Conservation (phyloP, 169 alveolate species). For the Plasmodium billcollinsi region DNA sequence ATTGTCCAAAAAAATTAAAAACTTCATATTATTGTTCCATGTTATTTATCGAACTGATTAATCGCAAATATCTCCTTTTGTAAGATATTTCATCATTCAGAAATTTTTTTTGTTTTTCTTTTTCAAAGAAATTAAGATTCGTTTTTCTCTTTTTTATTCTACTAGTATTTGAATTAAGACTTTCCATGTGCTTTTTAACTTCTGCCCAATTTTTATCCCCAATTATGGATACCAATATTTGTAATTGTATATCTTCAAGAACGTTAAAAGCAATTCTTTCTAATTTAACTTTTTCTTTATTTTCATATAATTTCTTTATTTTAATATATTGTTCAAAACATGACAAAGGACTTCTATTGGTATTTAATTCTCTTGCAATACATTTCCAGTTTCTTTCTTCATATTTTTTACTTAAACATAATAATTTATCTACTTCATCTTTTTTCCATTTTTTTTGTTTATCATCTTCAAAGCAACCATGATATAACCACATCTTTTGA, state of each 20-base stretch:
- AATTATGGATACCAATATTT: conserved; percentile 61
- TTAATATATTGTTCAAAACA: conserved; percentile 66
- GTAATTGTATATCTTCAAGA: conserved; percentile 73
- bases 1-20: no score
- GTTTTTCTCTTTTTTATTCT: conserved; percentile 38
- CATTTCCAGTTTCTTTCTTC: conserved; percentile 36
- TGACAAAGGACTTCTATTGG: conserved; percentile 59
- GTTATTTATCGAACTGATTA: not conserved
- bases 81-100: conserved; percentile 61
- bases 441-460: conserved; percentile 58
- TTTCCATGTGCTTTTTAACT: conserved; percentile 57
- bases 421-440: conserved; percentile 48
- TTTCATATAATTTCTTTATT: conserved; percentile 56
- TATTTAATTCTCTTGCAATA: conserved; percentile 72
- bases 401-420: conserved; percentile 42
- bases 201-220: conserved; percentile 69
- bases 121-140: not conserved
- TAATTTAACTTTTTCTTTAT: conserved; percentile 15
- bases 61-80: conserved; percentile 51
- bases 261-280: conserved; percentile 75
- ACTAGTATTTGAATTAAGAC: conserved; percentile 24
- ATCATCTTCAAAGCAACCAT: conserved; percentile 67
- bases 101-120: conserved; percentile 11
- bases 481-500: conserved; percentile 65
- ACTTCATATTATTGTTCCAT: not conserved